Evolutionary conservation across 345 rosid species (phyloP), one percentile per base, ranked within the genome.

Genomic region (Nephelium lappaceum): DNA sequence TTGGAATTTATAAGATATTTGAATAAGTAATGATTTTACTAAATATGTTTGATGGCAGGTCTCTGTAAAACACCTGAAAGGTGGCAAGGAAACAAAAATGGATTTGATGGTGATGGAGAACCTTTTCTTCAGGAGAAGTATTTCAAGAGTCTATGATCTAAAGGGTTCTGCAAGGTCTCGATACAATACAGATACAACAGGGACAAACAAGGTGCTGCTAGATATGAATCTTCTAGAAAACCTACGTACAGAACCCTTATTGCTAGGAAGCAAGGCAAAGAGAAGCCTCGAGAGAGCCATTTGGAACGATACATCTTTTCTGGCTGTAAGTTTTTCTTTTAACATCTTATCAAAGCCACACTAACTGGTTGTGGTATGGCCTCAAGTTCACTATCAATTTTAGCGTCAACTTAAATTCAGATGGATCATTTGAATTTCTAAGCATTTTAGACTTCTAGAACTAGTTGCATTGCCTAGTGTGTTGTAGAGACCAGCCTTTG

Each of bases 31-130:
- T 77, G 36, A 66, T 77, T 77, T 79, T 57, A 43, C 4, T 53
- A 7, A 12, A 15, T 75, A 67, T 31, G 0, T 75, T 74, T 76
- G 68, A 49, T 83, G 66, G 78, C 81, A 96, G 99, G 98, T 97
- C 42, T 91, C 91, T 6, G 85, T 89, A n/a, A 94, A 91, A 86
- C 86, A 93, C 81, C 81, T 85, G 41, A 92, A 85, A 84, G 94
- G 98, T 75, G 96, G 98, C 67, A 97, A 88, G 83, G 99, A 97
- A 83, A 92, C 81, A 25, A 97, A 94, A 85, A 92, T 94, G 93
- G 98, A 97, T 85, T 63, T 94, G 62, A 92, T 93, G 95, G 98
- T 94, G 78, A 97, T 97, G 98, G 99, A 93, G 90, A 97, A 97
- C 83, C 99, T 97, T 49, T 94, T 97, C 79, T 97, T 84, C 71